Evolutionary conservation across 2,329 filamentous ascomycete species (phyloP).

Genomic region (Pseudocercospora fuligena): DNA sequence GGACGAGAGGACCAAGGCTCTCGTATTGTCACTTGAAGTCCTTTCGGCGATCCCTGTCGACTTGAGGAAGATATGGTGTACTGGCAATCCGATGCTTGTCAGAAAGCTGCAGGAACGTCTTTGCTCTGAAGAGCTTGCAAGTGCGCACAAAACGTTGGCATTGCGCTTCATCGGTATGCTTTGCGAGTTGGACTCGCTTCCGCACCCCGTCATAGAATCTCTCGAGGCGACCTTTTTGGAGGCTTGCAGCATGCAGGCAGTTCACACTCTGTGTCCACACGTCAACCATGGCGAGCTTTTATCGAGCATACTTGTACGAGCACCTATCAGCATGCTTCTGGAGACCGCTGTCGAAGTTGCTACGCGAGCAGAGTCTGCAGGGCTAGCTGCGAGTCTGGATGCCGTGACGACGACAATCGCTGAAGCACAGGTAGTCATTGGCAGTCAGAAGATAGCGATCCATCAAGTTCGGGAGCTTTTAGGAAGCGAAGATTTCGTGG

Average conservation of each 20-base stretch:
- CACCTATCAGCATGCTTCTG: constrained; percentile 26
- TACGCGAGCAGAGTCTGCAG: constrained; percentile 18
- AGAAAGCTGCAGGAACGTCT: constrained; percentile 43
- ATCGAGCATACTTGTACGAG: constrained; percentile 25
- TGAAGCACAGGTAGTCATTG: constrained; percentile 22
- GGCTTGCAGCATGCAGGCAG: constrained; percentile 19
- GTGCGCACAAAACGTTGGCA: constrained; percentile 31
- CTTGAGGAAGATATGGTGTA: constrained; percentile 38
- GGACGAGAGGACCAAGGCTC: constrained; percentile 32
- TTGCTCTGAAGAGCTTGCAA: constrained; percentile 28
- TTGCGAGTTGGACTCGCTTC: constrained; percentile 32
- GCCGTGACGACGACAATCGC: constrained; percentile 22
- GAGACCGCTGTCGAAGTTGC: constrained; percentile 26
- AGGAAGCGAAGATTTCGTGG: constrained; percentile 21
- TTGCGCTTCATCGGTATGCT: constrained; percentile 35
- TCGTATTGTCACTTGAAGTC: constrained; percentile 38
- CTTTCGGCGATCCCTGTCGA: constrained; percentile 36
- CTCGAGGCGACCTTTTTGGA: constrained; percentile 29
- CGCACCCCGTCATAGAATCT: constrained; percentile 29
- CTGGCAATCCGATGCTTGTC: constrained; percentile 37
- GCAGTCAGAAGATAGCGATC: constrained; percentile 26
- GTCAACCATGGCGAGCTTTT: constrained; percentile 27
- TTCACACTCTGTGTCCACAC: constrained; percentile 26
- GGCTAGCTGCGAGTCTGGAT: constrained; percentile 23
- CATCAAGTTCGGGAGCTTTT: constrained; percentile 28